phyloP scores from a whole-genome alignment of 2,329 filamentous ascomycete species.

The Penicillium sp. region DNA sequence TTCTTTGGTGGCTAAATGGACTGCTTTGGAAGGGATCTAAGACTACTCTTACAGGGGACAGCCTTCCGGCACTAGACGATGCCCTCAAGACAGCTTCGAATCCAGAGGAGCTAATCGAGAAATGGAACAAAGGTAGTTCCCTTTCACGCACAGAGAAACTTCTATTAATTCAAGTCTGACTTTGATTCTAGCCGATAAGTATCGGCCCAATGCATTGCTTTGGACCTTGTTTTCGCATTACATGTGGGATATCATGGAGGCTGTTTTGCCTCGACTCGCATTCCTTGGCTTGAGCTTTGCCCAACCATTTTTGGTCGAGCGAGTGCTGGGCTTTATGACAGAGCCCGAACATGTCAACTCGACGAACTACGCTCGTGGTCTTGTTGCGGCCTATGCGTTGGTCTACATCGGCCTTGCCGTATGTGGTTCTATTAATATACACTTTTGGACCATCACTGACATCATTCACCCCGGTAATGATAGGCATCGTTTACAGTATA shows the following conservation, averaged over 20 bases:
- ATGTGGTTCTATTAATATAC: constrained; percentile 17
- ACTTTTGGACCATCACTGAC: not conserved
- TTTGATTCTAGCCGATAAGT: constrained; percentile 23
- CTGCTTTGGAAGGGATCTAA: constrained; percentile 39
- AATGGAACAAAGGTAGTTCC: constrained; percentile 40
- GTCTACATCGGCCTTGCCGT: constrained; percentile 49
- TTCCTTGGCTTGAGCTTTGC: constrained; percentile 52
- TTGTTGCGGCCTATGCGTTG: constrained; percentile 46
- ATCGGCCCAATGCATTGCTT: constrained; percentile 25
- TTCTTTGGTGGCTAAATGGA: constrained; percentile 48
- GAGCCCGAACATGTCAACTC: constrained; percentile 30
- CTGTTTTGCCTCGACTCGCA: constrained; percentile 47
- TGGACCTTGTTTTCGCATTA: constrained; percentile 29
- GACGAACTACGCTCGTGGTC: constrained; percentile 40
- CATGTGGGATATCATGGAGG: constrained; percentile 27
- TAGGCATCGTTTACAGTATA: constrained; percentile 41
- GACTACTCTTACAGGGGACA: constrained; percentile 45
- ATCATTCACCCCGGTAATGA: not conserved
- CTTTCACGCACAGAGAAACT: too few species aligned
- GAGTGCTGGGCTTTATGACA: constrained; percentile 28
- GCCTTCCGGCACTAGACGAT: constrained; percentile 50
- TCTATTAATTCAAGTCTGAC: not conserved
- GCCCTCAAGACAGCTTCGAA: constrained; percentile 36
- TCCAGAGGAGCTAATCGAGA: constrained; percentile 35
- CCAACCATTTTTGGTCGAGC: constrained; percentile 54